Conservation (phyloP, 2,329 filamentous ascomycete species). For the Fonsecaea multimorphosa region DNA sequence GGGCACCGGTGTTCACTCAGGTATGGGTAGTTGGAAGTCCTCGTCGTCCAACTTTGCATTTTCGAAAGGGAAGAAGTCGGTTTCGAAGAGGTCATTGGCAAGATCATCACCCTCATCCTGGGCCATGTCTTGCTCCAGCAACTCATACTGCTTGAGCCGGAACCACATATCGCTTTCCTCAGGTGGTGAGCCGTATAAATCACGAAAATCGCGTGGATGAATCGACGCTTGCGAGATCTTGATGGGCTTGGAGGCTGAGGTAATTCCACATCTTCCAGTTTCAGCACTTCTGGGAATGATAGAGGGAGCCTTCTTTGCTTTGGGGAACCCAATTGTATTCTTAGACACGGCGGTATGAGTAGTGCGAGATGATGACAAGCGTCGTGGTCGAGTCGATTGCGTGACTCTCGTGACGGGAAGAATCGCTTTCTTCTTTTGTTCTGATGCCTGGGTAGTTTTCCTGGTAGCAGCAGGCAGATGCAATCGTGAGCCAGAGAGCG, state of each 20-base stretch:
- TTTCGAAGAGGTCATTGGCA: conserved; percentile 38
- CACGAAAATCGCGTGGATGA: conserved; percentile 51
- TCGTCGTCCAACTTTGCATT: conserved; percentile 41
- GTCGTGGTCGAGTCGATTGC: conserved; percentile 49
- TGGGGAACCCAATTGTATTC: conserved; percentile 84
- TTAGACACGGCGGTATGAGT: conserved; percentile 71
- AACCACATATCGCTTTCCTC: conserved; percentile 53
- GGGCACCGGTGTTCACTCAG: conserved; percentile 24
- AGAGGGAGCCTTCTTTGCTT: conserved; percentile 66
- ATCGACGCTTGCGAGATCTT: conserved; percentile 42
- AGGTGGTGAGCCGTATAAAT: conserved; percentile 51
- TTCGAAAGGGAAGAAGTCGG: conserved; percentile 37
- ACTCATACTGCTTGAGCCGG: conserved; percentile 48
- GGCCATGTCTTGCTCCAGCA: conserved; percentile 45
- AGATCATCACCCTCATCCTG: conserved; percentile 41
- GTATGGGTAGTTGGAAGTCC: conserved; percentile 38
- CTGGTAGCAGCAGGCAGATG: conserved; percentile 42
- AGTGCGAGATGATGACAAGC: conserved; percentile 62
- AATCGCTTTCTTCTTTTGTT: conserved; percentile 50
- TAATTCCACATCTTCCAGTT: conserved; percentile 36
- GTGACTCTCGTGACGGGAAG: conserved; percentile 33
- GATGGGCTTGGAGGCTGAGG: conserved; percentile 41
- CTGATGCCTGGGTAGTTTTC: conserved; percentile 46
- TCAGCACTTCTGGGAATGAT: conserved; percentile 41
- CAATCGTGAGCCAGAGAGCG: conserved; percentile 46